A percentile compares a stretch with the other conserved stretches of the same genome.
Conservation (phyloP, 1,139 yeast genomes). For the Zygosaccharomyces sapae region DNA sequence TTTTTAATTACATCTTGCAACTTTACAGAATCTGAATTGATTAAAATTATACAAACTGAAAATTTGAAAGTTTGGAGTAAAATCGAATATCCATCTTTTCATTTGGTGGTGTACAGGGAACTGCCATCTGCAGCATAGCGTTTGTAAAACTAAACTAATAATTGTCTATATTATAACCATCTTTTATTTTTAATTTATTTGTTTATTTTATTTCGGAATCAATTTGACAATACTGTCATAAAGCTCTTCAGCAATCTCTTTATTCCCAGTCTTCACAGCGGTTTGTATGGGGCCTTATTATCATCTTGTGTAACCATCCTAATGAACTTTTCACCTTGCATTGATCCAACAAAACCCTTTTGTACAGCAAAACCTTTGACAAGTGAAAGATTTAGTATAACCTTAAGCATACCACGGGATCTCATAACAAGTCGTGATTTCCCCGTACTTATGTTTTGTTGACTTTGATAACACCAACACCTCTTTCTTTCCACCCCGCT, state of each 20-base stretch:
- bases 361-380: conserved; percentile 54
- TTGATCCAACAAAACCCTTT: conserved; percentile 82
- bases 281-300: conserved; percentile 66
- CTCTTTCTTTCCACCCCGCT: conserved; percentile 94
- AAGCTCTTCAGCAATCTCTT: conserved; percentile 57
- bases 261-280: conserved; percentile 67
- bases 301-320: conserved; percentile 58
- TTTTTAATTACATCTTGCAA: conserved; percentile 90
- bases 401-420: conserved; percentile 78
- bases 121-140: conserved; percentile 82
- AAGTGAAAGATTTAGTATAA: conserved; percentile 73
- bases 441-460: conserved; percentile 44
- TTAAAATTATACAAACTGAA: conserved; percentile 45
- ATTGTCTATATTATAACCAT: conserved; percentile 4
- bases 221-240: conserved; percentile 46
- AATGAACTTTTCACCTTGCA: conserved; percentile 74
- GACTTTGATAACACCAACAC: conserved; percentile 80
- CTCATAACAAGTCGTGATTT: conserved; percentile 78
- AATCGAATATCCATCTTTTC: conserved; percentile 72
- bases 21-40: conserved; percentile 76
- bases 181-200: not conserved
- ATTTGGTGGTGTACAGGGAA: conserved; percentile 86
- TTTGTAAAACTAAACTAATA: conserved; percentile 44
- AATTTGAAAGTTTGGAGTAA: conserved; percentile 54
- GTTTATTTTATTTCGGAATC: conserved; percentile 19